A percentile compares a stretch with the other conserved stretches of the same genome.
Conservation (phyloP, 148 eudicot genomes). For the Camellia lanceoleosa region DNA sequence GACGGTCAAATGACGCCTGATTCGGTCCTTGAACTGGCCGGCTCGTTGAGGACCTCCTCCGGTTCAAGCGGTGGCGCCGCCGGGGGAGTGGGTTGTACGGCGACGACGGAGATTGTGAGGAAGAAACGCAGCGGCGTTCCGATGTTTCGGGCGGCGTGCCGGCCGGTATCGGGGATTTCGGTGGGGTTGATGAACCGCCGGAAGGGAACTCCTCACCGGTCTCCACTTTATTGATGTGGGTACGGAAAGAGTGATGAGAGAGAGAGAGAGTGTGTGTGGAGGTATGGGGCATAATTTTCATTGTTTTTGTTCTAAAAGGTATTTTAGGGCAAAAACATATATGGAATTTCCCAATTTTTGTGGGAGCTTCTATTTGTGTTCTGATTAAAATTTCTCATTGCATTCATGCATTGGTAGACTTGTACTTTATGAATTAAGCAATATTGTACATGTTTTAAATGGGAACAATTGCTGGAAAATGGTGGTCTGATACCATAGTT, state of each 20-base stretch:
- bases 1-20: slow-evolving; percentile 44
- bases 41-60: slow-evolving; percentile 28
- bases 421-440: no score
- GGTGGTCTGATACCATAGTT: no score
- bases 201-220: slow-evolving; percentile 48
- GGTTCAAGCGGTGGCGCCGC: slow-evolving; percentile 21
- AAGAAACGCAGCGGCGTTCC: slow-evolving; percentile 32
- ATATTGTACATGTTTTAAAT: no score
- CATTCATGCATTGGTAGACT: no score
- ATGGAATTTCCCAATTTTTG: not conserved
- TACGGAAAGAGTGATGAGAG: not conserved
- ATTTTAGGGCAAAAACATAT: not conserved
- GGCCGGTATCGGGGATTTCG: slow-evolving; percentile 19
- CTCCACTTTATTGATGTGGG: slow-evolving; percentile 38
- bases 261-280: not conserved
- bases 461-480: no score
- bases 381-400: not conserved
- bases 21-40: slow-evolving; percentile 35
- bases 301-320: not conserved
- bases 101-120: slow-evolving; percentile 33
- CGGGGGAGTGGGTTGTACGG: slow-evolving; percentile 30
- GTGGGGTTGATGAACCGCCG: slow-evolving; percentile 28
- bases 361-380: not conserved
- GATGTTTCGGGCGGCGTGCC: slow-evolving; percentile 19
- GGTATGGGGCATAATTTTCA: not conserved